Percentiles rank a stretch among this genome's conserved stretches.
Evolutionary conservation across 345 rosid species (phyloP).

Genomic region (Moricandia arvensis): DNA sequence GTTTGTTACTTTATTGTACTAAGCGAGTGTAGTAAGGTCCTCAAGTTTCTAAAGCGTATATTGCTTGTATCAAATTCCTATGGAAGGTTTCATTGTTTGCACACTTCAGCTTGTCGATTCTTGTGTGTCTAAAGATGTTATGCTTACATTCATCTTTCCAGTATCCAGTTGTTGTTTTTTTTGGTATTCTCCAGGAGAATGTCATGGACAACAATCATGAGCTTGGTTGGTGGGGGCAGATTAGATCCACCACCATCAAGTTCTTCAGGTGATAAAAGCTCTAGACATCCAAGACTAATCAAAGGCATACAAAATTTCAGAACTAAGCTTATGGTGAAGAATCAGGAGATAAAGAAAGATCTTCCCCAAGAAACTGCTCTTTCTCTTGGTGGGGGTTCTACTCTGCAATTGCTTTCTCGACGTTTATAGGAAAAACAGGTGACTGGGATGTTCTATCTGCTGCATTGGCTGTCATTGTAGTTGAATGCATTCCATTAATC

Average conservation of each 20-base stretch:
- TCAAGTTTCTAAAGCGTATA: not conserved
- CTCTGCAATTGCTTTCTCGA: not conserved
- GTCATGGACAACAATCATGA: too few species aligned
- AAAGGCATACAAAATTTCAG: not conserved
- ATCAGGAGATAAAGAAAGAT: not conserved
- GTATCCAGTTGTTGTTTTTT: not conserved
- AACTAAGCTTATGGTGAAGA: not conserved
- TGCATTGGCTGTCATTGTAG: not conserved
- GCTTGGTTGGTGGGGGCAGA: too few species aligned
- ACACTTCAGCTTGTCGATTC: too few species aligned
- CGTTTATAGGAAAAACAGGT: not conserved
- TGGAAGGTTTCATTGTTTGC: too few species aligned
- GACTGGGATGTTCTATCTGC: not conserved
- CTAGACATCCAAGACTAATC: not conserved
- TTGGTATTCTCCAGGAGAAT: too few species aligned
- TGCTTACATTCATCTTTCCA: not conserved
- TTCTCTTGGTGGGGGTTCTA: not conserved
- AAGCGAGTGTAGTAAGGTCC: not conserved
- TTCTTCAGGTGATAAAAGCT: not conserved
- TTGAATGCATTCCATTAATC: not conserved
- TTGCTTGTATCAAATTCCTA: too few species aligned
- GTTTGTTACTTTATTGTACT: not conserved
- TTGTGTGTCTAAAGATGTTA: too few species aligned
- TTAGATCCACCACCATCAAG: not conserved
- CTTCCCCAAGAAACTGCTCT: not conserved